Conservation (phyloP, 306 rosid species). For the Adenanthera pavonina region DNA sequence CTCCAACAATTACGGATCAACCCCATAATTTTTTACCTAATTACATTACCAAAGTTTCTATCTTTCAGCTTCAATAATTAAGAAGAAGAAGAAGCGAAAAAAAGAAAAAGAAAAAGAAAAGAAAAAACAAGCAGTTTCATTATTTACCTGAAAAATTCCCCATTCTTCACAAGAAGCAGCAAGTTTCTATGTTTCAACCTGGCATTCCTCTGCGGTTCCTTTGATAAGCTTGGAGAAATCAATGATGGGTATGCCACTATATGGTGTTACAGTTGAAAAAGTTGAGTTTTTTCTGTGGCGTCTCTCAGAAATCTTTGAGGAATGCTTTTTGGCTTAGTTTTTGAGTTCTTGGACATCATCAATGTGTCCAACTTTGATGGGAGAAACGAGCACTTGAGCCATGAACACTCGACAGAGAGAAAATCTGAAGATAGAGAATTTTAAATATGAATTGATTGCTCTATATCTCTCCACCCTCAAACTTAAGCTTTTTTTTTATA, state of each 20-base stretch:
- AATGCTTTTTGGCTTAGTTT: constrained; percentile 60
- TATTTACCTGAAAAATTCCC: constrained; percentile 96
- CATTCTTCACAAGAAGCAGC: constrained; percentile 76
- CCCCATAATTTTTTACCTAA: not conserved
- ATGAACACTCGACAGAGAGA: constrained; percentile 41
- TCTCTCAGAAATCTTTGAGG: constrained; percentile 92
- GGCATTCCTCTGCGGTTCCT: constrained; percentile 56
- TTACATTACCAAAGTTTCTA: not conserved
- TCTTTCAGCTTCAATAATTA: not conserved
- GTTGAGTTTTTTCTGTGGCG: constrained; percentile 57
- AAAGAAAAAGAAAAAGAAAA: not conserved
- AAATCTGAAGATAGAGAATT: constrained; percentile 12
- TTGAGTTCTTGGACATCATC: constrained; percentile 96
- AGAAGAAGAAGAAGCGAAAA: too few species aligned
- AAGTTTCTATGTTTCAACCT: constrained; percentile 58
- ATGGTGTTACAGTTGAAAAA: constrained; percentile 29
- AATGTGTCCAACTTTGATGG: constrained; percentile 75
- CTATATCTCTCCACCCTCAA: constrained; percentile 31
- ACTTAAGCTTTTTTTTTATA: not conserved
- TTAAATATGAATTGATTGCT: constrained; percentile 7
- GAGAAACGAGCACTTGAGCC: constrained; percentile 71
- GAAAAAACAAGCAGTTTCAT: not conserved
- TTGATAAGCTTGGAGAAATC: constrained; percentile 66
- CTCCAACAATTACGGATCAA: not conserved
- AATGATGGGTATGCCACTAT: constrained; percentile 69